Conservation (phyloP, 2,329 filamentous ascomycete genomes). For the Fusarium newnesense region DNA sequence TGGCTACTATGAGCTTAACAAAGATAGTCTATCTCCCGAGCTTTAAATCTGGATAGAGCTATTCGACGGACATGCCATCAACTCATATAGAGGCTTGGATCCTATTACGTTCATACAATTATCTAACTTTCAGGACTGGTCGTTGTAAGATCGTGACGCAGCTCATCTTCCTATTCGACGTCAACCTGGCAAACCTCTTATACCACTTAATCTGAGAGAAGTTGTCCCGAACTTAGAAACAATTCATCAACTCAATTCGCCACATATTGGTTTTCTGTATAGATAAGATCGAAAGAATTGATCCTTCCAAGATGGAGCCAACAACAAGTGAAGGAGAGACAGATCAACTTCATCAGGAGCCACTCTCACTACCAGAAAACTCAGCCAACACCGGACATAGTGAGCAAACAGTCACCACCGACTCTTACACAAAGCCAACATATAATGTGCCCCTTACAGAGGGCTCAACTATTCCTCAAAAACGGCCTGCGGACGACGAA, state of each 20-base stretch:
- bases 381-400: neutral
- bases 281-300: neutral
- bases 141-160: neutral
- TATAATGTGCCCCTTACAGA: neutral
- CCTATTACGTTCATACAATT: fast-evolving
- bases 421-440: neutral
- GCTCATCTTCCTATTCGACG: neutral
- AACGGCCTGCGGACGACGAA: conserved; percentile 16
- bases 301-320: neutral
- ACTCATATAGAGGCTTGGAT: neutral
- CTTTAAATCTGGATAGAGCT: neutral
- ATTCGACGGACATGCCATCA: neutral
- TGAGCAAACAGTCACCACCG: neutral
- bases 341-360: neutral
- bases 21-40: neutral
- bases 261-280: neutral
- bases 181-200: neutral
- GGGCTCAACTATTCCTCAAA: conserved; percentile 1
- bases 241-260: neutral
- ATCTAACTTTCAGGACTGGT: fast-evolving
- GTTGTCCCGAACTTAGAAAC: neutral
- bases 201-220: conserved; percentile 4
- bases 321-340: neutral
- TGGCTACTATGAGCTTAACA: conserved; percentile 1
- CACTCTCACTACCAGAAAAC: neutral